phyloP scores from a whole-genome alignment of 257 asterid species.

The Solanum ahanhuiri region DNA sequence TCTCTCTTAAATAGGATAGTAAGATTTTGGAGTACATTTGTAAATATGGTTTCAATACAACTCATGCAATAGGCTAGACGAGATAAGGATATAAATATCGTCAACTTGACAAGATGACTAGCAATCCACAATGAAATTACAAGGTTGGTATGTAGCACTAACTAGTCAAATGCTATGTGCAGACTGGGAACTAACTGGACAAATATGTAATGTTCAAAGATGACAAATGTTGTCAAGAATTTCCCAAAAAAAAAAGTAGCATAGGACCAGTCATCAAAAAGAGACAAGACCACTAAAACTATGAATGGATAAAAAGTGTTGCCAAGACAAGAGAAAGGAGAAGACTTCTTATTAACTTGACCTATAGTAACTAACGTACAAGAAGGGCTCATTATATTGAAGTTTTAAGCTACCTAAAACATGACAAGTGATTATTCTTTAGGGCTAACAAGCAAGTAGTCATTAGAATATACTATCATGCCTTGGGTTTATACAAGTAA shows the following conservation, averaged over 20 bases:
- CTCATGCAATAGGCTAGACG: neutral
- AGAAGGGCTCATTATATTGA: neutral
- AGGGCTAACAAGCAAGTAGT: neutral
- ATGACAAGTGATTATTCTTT: neutral
- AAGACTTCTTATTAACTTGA: neutral
- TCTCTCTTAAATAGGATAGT: neutral
- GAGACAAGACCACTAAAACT: neutral
- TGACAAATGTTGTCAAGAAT: neutral
- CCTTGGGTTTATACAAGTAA: neutral
- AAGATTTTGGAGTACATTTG: neutral
- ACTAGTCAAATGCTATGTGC: neutral
- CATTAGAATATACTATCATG: neutral
- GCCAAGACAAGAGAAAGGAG: neutral
- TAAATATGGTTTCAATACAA: neutral
- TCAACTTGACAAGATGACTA: neutral
- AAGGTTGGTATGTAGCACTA: neutral
- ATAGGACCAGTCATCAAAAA: neutral
- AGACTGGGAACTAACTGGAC: neutral
- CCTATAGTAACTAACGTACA: neutral
- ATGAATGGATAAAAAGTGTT: neutral
- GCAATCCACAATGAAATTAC: neutral
- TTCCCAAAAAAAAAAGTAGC: neutral
- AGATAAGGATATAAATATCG: neutral
- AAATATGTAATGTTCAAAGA: neutral
- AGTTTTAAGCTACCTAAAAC: neutral